Conservation (phyloP, 192 early-diverging fungal genomes). For the Kickxella alabastrina region DNA sequence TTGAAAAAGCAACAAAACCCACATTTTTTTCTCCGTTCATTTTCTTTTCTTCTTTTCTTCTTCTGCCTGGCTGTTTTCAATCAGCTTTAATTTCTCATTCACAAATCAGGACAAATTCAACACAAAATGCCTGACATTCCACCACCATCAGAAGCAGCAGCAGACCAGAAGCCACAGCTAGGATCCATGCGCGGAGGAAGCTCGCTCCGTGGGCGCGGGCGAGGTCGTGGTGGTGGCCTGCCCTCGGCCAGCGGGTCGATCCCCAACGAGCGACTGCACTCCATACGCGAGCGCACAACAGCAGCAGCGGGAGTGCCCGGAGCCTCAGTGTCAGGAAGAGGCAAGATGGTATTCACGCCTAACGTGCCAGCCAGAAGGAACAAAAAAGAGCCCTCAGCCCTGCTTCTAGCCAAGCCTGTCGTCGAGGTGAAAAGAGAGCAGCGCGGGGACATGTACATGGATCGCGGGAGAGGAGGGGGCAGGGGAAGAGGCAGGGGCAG, state of each 20-base stretch:
- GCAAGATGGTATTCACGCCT: slow-evolving; percentile 25
- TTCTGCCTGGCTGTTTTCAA: too few species aligned
- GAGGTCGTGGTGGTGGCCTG: not conserved
- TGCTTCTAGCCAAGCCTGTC: slow-evolving; percentile 6
- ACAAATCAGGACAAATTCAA: not conserved
- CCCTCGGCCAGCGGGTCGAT: not conserved
- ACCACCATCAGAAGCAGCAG: not conserved
- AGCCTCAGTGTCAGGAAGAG: not conserved
- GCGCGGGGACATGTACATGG: slow-evolving; percentile 3
- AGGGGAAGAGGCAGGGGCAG: slow-evolving; percentile 5
- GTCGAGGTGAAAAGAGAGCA: not conserved
- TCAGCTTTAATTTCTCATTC: not conserved
- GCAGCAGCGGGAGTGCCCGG: not conserved
- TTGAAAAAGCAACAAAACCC: too few species aligned
- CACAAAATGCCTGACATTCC: not conserved
- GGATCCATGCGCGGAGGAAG: slow-evolving; percentile 11
- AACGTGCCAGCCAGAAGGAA: slow-evolving; percentile 19
- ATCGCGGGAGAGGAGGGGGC: slow-evolving; percentile 6
- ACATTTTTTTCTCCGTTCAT: too few species aligned
- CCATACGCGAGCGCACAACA: slow-evolving; percentile 1
- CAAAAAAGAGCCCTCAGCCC: slow-evolving; percentile 29
- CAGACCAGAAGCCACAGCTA: not conserved
- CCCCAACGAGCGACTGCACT: slow-evolving; percentile 16
- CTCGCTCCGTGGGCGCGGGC: slow-evolving; percentile 9
- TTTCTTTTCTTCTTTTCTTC: too few species aligned